A percentile compares a stretch with the other conserved stretches of the same genome.
These are phyloP conservation scores for Mycosphaerella arachidis DNA, from an alignment of 2,329 filamentous ascomycete species.

Conservation along the genomic window DNA sequence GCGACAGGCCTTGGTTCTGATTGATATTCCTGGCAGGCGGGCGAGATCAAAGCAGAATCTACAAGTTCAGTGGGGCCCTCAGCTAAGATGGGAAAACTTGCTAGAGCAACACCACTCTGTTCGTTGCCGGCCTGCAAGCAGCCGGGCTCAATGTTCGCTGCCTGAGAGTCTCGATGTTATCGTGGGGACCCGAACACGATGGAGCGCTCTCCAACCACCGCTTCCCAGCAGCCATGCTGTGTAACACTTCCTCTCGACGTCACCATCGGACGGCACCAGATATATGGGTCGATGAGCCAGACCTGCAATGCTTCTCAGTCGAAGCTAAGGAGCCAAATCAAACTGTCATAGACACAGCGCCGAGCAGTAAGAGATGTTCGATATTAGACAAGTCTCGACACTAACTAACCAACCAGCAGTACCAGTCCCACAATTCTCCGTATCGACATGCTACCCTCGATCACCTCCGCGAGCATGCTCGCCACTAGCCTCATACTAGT, in stretches of 20 bases:
- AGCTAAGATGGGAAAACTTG: too few relatives aligned
- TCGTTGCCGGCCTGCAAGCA: neutral
- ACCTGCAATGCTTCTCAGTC: neutral
- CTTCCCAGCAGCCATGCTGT: neutral
- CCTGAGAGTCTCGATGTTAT: neutral
- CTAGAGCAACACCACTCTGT: neutral
- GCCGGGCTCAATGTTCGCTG: neutral
- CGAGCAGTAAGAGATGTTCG: neutral
- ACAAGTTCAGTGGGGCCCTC: too few relatives aligned
- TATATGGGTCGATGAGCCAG: neutral
- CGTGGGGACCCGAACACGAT: neutral
- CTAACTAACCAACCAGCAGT: neutral
- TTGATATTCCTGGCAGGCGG: too few relatives aligned
- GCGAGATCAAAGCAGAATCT: too few relatives aligned
- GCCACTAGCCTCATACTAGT: neutral
- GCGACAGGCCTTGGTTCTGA: too few relatives aligned
- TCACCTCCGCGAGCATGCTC: neutral
- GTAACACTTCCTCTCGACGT: neutral
- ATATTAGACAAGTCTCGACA: neutral
- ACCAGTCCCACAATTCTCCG: neutral
- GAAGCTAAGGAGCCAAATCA: neutral
- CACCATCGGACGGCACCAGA: neutral
- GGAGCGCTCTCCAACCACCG: neutral
- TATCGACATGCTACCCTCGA: neutral
- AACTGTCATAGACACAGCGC: neutral